phyloP scores from a whole-genome alignment of 2,329 filamentous ascomycete species.

The Monosporascus sp. region DNA sequence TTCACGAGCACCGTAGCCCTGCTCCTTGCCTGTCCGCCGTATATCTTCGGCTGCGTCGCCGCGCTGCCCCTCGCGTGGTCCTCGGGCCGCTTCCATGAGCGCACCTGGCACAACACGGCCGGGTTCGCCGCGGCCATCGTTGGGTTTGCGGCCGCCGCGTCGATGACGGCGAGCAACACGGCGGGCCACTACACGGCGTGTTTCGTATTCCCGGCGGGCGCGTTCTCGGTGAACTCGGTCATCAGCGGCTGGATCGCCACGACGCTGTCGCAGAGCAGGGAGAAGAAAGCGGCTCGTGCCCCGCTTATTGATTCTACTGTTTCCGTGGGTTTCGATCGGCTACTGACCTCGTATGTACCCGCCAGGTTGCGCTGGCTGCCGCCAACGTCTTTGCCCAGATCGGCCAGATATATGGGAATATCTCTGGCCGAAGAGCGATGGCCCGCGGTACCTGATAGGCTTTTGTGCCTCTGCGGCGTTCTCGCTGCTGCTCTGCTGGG shows the following conservation, averaged over 20 bases:
- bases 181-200: conserved; percentile 34
- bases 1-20: conserved; percentile 45
- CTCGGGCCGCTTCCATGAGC: conserved; percentile 41
- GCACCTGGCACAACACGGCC: conserved; percentile 43
- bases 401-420: conserved; percentile 3
- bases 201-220: conserved; percentile 34
- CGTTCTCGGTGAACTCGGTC: conserved; percentile 39
- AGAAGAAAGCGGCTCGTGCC: conserved; percentile 36
- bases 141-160: conserved; percentile 32
- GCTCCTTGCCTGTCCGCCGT: conserved; percentile 47
- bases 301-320: background rate
- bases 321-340: background rate
- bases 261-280: conserved; percentile 38
- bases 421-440: conserved; percentile 1
- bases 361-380: background rate
- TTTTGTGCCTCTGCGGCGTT: conserved; percentile 3
- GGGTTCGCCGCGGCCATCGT: conserved; percentile 34
- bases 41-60: conserved; percentile 40
- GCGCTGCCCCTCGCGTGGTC: conserved; percentile 43
- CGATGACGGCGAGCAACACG: conserved; percentile 28
- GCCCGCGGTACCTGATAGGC: conserved; percentile 2
- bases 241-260: conserved; percentile 40
- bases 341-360: background rate
- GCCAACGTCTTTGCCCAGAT: conserved; percentile 1
- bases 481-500: background rate